These are phyloP conservation scores for Gossypium arboreum DNA, from an alignment of 345 rosid genomes.

Conservation along the genomic window DNA sequence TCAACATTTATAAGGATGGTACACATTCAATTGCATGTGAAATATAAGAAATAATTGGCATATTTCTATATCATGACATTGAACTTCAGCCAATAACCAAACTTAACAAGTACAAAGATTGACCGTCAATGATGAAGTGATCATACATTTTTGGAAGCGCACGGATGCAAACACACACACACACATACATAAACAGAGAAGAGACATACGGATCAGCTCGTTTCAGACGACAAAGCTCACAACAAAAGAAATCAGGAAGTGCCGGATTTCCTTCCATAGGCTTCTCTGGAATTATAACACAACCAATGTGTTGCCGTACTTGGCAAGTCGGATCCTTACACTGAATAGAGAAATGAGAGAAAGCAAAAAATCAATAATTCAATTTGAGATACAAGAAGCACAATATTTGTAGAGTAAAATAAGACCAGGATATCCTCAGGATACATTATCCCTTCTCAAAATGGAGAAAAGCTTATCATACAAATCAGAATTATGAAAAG, in stretches of 20 bases:
- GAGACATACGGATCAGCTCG: conserved; percentile 93
- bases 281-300: conserved; percentile 78
- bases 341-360: conserved; percentile 31
- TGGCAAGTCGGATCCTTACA: conserved; percentile 76
- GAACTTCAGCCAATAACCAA: not conserved
- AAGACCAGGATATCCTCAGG: not conserved
- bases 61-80: not conserved
- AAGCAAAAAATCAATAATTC: not conserved
- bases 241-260: conserved; percentile 67
- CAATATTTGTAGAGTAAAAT: not conserved
- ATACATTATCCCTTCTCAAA: not conserved
- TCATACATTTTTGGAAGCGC: not conserved
- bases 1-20: not conserved
- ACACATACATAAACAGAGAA: not conserved
- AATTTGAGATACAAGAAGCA: not conserved
- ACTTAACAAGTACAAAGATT: not conserved
- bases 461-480: not conserved
- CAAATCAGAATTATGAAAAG: not conserved
- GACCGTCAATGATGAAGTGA: not conserved
- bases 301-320: conserved; percentile 76
- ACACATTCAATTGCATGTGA: not conserved
- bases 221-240: conserved; percentile 83
- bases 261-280: conserved; percentile 61
- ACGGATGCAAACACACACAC: not conserved
- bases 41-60: not conserved